phyloP scores from a whole-genome alignment of 495 filamentous ascomycete genomes.

The Annulohypoxylon maeteangense region DNA sequence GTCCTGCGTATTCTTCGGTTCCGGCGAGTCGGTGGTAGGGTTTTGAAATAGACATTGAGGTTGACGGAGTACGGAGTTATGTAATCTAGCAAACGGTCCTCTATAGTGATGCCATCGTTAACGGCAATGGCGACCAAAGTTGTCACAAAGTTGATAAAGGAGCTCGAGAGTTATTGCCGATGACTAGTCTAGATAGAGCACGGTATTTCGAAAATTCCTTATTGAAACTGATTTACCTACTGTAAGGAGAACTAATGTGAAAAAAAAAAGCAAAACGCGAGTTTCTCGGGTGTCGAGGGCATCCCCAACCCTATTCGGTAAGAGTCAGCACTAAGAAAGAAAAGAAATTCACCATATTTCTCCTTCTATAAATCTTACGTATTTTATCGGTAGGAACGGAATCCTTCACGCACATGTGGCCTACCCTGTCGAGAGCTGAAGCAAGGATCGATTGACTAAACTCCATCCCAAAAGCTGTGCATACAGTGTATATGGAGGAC shows the following conservation, averaged over 20 bases:
- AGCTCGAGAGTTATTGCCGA: background rate
- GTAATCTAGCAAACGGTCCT: background rate
- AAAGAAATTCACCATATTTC: background rate
- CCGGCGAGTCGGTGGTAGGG: background rate
- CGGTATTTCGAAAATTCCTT: background rate
- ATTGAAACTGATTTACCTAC: background rate
- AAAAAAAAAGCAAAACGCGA: background rate
- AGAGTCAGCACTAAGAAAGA: slow-evolving; percentile 5
- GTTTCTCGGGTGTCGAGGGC: background rate
- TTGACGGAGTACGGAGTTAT: slow-evolving; percentile 30
- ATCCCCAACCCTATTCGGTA: background rate
- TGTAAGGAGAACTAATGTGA: too few relatives aligned
- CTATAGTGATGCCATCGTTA: background rate
- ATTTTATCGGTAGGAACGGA: background rate
- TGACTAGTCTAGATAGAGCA: background rate
- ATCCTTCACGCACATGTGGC: background rate
- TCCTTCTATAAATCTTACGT: background rate
- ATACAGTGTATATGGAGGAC: background rate
- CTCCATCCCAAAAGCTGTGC: background rate
- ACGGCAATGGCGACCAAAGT: background rate
- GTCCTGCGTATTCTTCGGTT: background rate
- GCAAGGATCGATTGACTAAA: background rate
- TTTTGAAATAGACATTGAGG: background rate
- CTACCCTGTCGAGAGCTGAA: background rate
- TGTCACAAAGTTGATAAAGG: background rate